Evolutionary conservation across 192 early-diverging fungal genomes (phyloP).

Genomic region (Coemansia sp.): DNA sequence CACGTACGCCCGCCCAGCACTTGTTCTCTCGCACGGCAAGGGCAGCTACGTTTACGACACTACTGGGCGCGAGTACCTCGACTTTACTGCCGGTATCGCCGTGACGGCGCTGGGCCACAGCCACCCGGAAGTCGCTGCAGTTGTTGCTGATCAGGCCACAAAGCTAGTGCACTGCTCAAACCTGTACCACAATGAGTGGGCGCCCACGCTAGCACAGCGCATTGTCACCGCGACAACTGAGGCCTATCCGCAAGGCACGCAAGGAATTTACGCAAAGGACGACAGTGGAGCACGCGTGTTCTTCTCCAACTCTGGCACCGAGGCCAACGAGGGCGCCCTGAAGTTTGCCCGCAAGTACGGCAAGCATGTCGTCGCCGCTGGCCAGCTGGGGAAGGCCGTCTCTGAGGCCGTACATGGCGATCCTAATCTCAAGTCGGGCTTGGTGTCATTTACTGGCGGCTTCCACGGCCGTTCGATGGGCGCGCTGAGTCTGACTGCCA

Average conservation of each 20-base stretch:
- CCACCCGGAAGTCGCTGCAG: conserved; percentile 69
- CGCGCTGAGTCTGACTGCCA: conserved; percentile 91
- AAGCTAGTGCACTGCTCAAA: conserved; percentile 88
- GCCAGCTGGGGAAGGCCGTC: conserved; percentile 32
- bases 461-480: conserved; percentile 98
- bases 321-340: conserved; percentile 96
- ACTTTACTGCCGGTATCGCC: conserved; percentile 94
- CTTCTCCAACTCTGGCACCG: conserved; percentile 95
- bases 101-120: conserved; percentile 91
- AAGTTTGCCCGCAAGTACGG: conserved; percentile 96
- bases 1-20: conserved; percentile 68
- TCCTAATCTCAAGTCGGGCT: conserved; percentile 61
- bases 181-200: conserved; percentile 89
- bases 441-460: conserved; percentile 86
- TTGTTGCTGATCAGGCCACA: conserved; percentile 78
- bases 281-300: conserved; percentile 71
- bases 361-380: conserved; percentile 34
- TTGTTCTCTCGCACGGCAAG: conserved; percentile 79
- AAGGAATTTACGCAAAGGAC: conserved; percentile 46
- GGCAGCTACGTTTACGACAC: conserved; percentile 80
- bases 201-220: conserved; percentile 72
- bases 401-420: conserved; percentile 54
- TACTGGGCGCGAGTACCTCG: conserved; percentile 75
- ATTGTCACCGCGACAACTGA: conserved; percentile 65
- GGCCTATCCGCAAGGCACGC: conserved; percentile 48